phyloP scores from a whole-genome alignment of 1,284 basidiomycete genomes.

The Boletellus sp. region DNA sequence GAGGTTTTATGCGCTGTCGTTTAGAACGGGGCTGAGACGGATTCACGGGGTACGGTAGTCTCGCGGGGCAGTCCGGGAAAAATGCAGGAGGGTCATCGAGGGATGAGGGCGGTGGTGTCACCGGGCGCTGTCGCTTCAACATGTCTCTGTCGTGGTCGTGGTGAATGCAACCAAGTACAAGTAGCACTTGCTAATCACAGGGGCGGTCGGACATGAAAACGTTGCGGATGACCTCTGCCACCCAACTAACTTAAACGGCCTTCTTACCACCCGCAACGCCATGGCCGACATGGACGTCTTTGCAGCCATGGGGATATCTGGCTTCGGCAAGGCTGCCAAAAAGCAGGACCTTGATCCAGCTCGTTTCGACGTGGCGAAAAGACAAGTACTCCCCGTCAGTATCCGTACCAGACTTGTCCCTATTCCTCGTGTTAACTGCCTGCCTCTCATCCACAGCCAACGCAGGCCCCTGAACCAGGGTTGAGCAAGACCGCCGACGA shows the following conservation, averaged over 20 bases:
- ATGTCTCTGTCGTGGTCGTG: constrained; percentile 35
- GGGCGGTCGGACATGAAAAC: constrained; percentile 16
- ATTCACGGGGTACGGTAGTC: constrained; percentile 23
- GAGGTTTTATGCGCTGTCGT: constrained; percentile 46
- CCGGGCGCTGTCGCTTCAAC: constrained; percentile 65
- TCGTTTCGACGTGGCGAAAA: constrained; percentile 73
- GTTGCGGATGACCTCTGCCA: constrained; percentile 19
- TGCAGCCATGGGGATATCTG: constrained; percentile 76
- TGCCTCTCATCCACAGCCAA: constrained; percentile 8
- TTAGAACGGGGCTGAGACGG: constrained; percentile 31
- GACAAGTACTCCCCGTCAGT: constrained; percentile 41
- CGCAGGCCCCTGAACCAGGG: constrained; percentile 17
- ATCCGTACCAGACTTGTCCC: constrained; percentile 3
- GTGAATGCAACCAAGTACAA: neutral
- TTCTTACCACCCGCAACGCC: constrained; percentile 12
- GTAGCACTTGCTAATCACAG: constrained; percentile 5
- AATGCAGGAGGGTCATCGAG: constrained; percentile 36
- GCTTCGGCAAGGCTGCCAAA: constrained; percentile 70
- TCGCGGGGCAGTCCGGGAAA: constrained; percentile 27
- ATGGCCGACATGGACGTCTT: constrained; percentile 68
- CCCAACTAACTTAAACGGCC: constrained; percentile 1
- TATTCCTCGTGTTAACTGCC: constrained; percentile 23
- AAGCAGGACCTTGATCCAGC: constrained; percentile 65
- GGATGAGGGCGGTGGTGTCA: constrained; percentile 46
- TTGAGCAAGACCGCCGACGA: constrained; percentile 9